Evolutionary conservation across 2,329 filamentous ascomycete genomes (phyloP).

Genomic region (Davidsoniella neocaledoniae): DNA sequence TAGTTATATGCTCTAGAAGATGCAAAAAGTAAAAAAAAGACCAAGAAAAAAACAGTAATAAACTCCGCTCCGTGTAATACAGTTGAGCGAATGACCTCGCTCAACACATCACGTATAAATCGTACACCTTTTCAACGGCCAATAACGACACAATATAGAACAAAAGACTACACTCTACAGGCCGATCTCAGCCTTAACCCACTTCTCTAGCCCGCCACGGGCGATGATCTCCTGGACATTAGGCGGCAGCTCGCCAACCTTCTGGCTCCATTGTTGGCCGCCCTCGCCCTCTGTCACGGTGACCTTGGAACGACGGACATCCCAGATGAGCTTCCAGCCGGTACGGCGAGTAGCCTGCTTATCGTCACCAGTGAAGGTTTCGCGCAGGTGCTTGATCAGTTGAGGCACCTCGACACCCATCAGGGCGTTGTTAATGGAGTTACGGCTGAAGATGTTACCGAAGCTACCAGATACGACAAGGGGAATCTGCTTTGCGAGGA

Average conservation of each 20-base stretch:
- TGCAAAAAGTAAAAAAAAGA: neutral
- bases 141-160: neutral
- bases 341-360: conserved; percentile 54
- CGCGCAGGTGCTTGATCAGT: conserved; percentile 48
- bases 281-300: conserved; percentile 51
- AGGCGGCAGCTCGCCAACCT: conserved; percentile 65
- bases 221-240: conserved; percentile 81
- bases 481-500: conserved; percentile 64
- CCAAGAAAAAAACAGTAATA: neutral
- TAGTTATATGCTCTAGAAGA: conserved; percentile 1
- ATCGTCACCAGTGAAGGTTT: conserved; percentile 18
- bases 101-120: too few relatives aligned
- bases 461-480: conserved; percentile 70
- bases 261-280: conserved; percentile 56
- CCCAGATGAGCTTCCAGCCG: conserved; percentile 72
- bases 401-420: conserved; percentile 54
- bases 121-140: neutral
- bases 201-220: conserved; percentile 60
- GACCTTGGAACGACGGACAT: conserved; percentile 55
- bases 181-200: conserved; percentile 56
- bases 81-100: too few relatives aligned
- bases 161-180: neutral
- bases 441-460: conserved; percentile 66
- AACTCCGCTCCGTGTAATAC: neutral
- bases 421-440: conserved; percentile 65